Base-by-base conservation (phyloP, 2,329 filamentous ascomycete species). In the Rhinocladiella similis region DNA sequence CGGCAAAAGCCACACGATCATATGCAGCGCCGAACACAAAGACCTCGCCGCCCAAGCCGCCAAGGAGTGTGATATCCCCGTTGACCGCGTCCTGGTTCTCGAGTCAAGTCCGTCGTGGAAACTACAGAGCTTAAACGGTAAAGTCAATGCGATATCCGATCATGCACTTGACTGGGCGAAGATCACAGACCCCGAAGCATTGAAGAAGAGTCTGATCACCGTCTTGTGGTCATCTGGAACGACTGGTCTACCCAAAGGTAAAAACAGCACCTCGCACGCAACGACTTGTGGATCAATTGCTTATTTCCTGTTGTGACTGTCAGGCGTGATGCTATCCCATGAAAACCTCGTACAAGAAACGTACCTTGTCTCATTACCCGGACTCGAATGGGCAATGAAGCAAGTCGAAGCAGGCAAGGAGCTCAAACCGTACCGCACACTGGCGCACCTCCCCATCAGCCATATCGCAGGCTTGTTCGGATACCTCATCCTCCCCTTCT, bases 51-150 rank as follows among this genome's bases (percentile, higher is more conserved):
- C 79, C 0, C 66, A 77, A 19, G 77, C 77, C 0, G 83, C 83
- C 0, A 80, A 79, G 13, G 68, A 75, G 10, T 76, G 76, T 10
- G 51, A 53, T 18, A 60, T 86, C 1, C 65, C 76, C 0, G 61
- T 69, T 14, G 68, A 72, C 3, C 74, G 79, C 38, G 77, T 88
- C 1, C 66, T 86, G 5, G 64, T 83, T 1, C 75, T 85, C 52
- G 73, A 74, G 43, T 79, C 76, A 29, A 70, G 67, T 59, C 70
- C 62, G 58, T 76, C 66, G 69, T 68, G 53, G 43, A 56, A 72
- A 46, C 69, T 67, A 61, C 65, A 50, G 48, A 68, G 73, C 18
- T 66, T 65, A 7, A 63, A 60, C 5, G 70, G 65, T 27, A 70
- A 60, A 38, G 64, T 57, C 36, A 65, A 69, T 47, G 67, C 70